Base-by-base conservation (phyloP, 768 basidiomycete genomes). In the Leccinum uliginosum region DNA sequence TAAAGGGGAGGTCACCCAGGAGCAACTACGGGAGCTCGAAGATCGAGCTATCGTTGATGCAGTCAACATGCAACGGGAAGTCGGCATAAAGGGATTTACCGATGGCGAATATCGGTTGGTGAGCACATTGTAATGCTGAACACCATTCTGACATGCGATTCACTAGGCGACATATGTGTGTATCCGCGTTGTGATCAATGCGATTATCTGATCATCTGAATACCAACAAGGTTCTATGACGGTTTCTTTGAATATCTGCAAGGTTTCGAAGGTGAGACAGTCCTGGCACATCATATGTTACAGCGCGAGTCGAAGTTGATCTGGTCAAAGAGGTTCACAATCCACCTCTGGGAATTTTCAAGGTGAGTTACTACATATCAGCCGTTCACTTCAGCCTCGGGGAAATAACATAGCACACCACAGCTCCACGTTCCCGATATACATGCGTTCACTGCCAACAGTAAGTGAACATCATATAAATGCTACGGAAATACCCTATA, bases 71-170 rank as follows among this genome's bases (percentile, higher is more conserved):
- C 76, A 78, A 58, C 67, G 73, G 1, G 69, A 76, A 48, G 70
- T 66, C 5, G 78, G 78, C 15, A 74, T 79, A 43, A 76, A 74
- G 63, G 30, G 69, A 19, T 65, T 78, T 40, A 77, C 77, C 2
- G 76, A 78, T 59, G 78, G 78, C 26, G 77, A 79, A 65, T 70
- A 67, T 48, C 65, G 66, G 67, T 62, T 14, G 1, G 74, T 72
- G 62, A 65, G 58, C 53, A 61, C 65, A 55, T 63, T 24, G 4
- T 4, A 30, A 9, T 6, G 15, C 24, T 2, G n/a, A 30, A 40
- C 14, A 4, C 0, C 38, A 24, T 43, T 5, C 43, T 67, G 35
- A 67, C 44, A n/a, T 29, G n/a, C 2, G 3, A 0, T 43, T 6
- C 32, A 68, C 14, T 35, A 68, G 67, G 50, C 66, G 68, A 26